Percentiles rank a stretch among this genome's conserved stretches.
Conservation (phyloP, 106 monocot species). For the Acorus calamus region DNA sequence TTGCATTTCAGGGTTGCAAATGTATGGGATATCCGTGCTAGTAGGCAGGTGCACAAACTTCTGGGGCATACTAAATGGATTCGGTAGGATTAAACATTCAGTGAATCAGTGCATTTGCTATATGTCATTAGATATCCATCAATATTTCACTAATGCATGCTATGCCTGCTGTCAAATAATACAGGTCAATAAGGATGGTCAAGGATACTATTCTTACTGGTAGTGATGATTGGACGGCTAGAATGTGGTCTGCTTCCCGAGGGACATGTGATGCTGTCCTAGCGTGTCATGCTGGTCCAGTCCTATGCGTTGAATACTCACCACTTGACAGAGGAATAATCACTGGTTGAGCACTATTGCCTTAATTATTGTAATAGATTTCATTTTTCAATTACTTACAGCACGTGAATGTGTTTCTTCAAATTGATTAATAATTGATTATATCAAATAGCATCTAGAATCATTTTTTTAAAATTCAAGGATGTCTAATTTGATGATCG, state of each 20-base stretch:
- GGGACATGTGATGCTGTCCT: slow-evolving; percentile 96
- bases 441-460: background rate
- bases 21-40: slow-evolving; percentile 97
- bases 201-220: slow-evolving; percentile 88
- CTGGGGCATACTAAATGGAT: slow-evolving; percentile 98
- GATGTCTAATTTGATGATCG: background rate
- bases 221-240: slow-evolving; percentile 99
- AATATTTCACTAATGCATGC: background rate
- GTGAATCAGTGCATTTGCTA: too few species aligned
- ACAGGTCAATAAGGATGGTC: slow-evolving; percentile 87
- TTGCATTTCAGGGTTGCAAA: slow-evolving; percentile 51
- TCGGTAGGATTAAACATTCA: slow-evolving; percentile 22
- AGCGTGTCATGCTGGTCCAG: slow-evolving; percentile 95
- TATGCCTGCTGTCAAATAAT: slow-evolving; percentile 5
- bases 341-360: slow-evolving; percentile 45
- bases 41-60: slow-evolving; percentile 89
- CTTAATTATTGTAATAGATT: too few species aligned
- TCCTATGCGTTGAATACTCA: slow-evolving; percentile 88
- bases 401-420: too few species aligned
- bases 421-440: too few species aligned
- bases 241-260: slow-evolving; percentile 84
- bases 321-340: slow-evolving; percentile 88
- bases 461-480: slow-evolving; percentile 5
- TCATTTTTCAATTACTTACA: too few species aligned
- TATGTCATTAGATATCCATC: too few species aligned